Evolutionary conservation across 768 basidiomycete genomes (phyloP).

Genomic region (Agaricus subrufescens): DNA sequence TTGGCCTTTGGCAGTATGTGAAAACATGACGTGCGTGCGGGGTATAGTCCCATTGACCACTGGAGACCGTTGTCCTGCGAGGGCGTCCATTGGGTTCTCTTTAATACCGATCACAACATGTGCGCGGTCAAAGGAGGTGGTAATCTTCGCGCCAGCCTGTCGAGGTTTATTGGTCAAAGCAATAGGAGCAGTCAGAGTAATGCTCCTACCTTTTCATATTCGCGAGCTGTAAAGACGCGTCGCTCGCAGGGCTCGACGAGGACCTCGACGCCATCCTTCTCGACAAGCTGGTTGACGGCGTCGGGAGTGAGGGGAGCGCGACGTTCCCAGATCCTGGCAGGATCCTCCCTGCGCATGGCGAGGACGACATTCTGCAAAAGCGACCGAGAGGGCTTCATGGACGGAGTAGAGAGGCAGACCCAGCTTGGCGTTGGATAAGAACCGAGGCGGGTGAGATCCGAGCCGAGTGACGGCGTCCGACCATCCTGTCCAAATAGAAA

Average conservation of each 20-base stretch:
- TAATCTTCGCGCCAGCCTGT: constrained; percentile 76
- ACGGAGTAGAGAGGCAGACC: not conserved
- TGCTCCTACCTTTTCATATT: constrained; percentile 58
- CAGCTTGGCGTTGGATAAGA: not conserved
- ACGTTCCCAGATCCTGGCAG: constrained; percentile 80
- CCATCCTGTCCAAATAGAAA: not conserved
- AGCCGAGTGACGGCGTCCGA: constrained; percentile 8
- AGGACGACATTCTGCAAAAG: constrained; percentile 6
- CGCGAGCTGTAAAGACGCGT: constrained; percentile 61
- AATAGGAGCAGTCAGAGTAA: not conserved
- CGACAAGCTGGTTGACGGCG: constrained; percentile 58
- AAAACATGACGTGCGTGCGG: constrained; percentile 87
- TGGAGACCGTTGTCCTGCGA: constrained; percentile 39
- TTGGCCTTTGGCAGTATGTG: constrained; percentile 87
- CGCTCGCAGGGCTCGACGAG: constrained; percentile 74
- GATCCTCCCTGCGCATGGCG: constrained; percentile 63
- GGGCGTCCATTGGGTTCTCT: constrained; percentile 67
- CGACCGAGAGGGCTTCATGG: constrained; percentile 1
- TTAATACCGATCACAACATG: constrained; percentile 88
- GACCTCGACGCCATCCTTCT: constrained; percentile 54
- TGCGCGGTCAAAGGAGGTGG: constrained; percentile 50
- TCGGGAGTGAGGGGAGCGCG: constrained; percentile 79
- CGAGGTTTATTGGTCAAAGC: not conserved
- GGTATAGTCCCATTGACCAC: constrained; percentile 20
- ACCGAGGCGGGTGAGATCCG: constrained; percentile 11